Percentiles rank a stretch among this genome's conserved stretches.
These are phyloP conservation scores for Arabidopsis lyrata DNA, from an alignment of 441 rosid species.

Conservation along the genomic window DNA sequence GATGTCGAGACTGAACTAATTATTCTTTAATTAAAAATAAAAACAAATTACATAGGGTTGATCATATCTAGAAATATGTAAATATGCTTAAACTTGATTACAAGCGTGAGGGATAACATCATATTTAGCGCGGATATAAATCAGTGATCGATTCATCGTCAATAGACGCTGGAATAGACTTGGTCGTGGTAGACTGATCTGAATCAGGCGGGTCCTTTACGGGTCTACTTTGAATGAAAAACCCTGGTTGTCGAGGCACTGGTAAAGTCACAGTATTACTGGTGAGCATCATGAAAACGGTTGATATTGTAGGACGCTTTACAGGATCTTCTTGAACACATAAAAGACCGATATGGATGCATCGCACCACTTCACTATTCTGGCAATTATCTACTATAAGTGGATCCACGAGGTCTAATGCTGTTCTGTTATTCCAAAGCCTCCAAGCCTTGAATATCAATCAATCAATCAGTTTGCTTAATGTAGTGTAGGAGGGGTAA, in stretches of 20 bases:
- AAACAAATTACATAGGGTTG: neutral
- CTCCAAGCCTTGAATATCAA: neutral
- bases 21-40: too few species aligned
- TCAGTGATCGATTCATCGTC: neutral
- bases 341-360: slow-evolving; percentile 50
- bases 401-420: slow-evolving; percentile 42
- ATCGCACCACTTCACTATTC: slow-evolving; percentile 42
- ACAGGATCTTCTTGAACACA: slow-evolving; percentile 50
- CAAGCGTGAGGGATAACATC: neutral
- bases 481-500: neutral
- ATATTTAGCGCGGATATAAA: neutral
- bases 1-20: too few species aligned
- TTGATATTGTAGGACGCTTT: slow-evolving; percentile 44
- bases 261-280: slow-evolving; percentile 38
- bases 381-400: slow-evolving; percentile 15
- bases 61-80: neutral
- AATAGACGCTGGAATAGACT: neutral
- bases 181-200: neutral
- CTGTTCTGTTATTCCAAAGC: slow-evolving; percentile 45
- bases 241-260: neutral
- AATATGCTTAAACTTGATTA: neutral
- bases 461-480: neutral
- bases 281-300: slow-evolving; percentile 37
- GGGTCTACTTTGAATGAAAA: neutral
- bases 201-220: neutral